phyloP scores from a whole-genome alignment of 768 basidiomycete genomes.

The Hypholoma fasciculare region DNA sequence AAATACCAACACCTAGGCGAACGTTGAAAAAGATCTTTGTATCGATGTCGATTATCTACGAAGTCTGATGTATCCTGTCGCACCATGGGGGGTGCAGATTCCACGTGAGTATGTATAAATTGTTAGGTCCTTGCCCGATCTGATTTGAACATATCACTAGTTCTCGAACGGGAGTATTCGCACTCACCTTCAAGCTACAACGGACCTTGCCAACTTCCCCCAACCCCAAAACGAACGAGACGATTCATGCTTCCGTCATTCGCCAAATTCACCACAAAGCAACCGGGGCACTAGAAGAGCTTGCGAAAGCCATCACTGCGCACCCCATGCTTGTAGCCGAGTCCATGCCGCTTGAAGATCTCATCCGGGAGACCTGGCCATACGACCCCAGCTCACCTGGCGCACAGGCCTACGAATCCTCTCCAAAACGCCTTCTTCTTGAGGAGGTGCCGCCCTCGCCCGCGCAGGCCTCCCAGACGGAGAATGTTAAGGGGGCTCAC shows the following conservation, averaged over 20 bases:
- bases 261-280: conserved; percentile 36
- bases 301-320: conserved; percentile 26
- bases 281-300: conserved; percentile 29
- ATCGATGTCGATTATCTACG: conserved; percentile 36
- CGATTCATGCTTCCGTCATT: conserved; percentile 60
- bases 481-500: background rate
- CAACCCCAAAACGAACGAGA: conserved; percentile 56
- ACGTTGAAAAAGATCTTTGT: conserved; percentile 26
- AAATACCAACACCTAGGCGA: conserved; percentile 41
- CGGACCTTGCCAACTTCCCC: conserved; percentile 47
- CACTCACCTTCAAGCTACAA: conserved; percentile 40
- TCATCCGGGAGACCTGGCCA: conserved; percentile 48
- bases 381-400: conserved; percentile 27
- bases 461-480: background rate
- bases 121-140: conserved; percentile 17
- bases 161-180: conserved; percentile 56
- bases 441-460: background rate
- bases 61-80: background rate
- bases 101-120: conserved; percentile 58
- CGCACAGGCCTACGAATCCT: conserved; percentile 17
- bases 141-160: conserved; percentile 27
- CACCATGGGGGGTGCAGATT: conserved; percentile 37
- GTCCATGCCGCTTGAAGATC: conserved; percentile 52
- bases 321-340: conserved; percentile 43
- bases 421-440: background rate